Conservation (phyloP, 169 alveolate species). For the Plasmodium gonderi region DNA sequence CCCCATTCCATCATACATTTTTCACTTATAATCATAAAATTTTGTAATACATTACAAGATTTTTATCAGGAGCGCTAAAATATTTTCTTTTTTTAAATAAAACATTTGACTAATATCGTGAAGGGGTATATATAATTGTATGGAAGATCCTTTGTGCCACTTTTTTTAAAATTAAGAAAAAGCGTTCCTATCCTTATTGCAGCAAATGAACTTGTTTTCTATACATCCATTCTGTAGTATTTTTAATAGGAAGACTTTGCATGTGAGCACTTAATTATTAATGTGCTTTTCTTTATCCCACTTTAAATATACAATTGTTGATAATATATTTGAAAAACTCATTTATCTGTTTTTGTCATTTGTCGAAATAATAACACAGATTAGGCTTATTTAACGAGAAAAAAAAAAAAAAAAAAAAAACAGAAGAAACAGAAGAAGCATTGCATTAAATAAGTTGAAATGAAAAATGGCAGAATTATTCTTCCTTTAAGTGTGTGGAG, state of each 20-base stretch:
- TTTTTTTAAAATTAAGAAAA: background rate
- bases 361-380: background rate
- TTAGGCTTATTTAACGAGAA: background rate
- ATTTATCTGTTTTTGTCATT: background rate
- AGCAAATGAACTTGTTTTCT: background rate
- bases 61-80: background rate
- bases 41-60: background rate
- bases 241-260: background rate
- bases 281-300: background rate
- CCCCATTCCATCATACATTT: no score
- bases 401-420: no score
- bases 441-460: background rate
- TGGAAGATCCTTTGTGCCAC: background rate
- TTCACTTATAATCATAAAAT: no score
- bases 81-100: background rate
- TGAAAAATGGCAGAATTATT: conserved; percentile 4
- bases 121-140: background rate
- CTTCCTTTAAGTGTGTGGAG: background rate
- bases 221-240: background rate
- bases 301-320: background rate
- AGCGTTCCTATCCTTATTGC: background rate
- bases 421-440: no score
- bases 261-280: background rate
- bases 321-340: background rate
- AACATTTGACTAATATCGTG: background rate